Percentiles rank a stretch among this genome's conserved stretches.
phyloP scores from a whole-genome alignment of 768 basidiomycete species.

The Naganishia kalamii region DNA sequence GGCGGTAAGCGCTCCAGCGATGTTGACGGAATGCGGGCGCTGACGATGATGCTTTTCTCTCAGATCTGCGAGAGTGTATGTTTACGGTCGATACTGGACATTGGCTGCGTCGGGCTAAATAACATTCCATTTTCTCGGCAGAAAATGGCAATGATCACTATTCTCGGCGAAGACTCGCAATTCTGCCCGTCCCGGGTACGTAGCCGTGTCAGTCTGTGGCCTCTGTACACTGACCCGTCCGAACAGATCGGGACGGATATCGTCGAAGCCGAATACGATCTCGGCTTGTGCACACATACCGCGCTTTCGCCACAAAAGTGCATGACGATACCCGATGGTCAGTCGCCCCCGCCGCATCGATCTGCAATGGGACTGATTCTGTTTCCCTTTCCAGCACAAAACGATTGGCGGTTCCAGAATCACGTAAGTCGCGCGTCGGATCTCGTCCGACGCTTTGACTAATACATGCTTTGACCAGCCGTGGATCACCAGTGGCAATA shows the following conservation, averaged over 20 bases:
- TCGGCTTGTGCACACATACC: conserved; percentile 40
- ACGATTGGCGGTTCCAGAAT: conserved; percentile 41
- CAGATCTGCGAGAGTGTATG: conserved; percentile 17
- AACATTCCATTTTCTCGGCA: not conserved
- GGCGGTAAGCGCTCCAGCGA: not conserved
- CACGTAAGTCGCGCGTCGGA: conserved; percentile 31
- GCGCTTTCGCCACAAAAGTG: conserved; percentile 30
- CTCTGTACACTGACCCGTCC: not conserved
- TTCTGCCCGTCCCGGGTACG: conserved; percentile 1
- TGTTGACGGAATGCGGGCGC: no score
- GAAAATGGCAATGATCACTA: conserved; percentile 15
- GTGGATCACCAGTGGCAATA: not conserved
- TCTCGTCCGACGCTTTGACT: conserved; percentile 12
- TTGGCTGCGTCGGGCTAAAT: no score
- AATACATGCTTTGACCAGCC: not conserved
- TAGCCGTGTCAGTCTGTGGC: not conserved
- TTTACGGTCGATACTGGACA: not conserved
- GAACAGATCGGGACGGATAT: conserved; percentile 15
- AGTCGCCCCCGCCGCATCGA: not conserved
- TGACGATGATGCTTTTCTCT: conserved; percentile 17
- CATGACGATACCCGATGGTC: conserved; percentile 34
- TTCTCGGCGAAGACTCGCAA: not conserved
- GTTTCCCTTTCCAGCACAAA: not conserved
- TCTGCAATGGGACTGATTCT: not conserved
- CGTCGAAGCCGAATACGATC: conserved; percentile 27